Base-by-base conservation (phyloP, 176 grass and related monocot species). In the Hordeum marinum region DNA sequence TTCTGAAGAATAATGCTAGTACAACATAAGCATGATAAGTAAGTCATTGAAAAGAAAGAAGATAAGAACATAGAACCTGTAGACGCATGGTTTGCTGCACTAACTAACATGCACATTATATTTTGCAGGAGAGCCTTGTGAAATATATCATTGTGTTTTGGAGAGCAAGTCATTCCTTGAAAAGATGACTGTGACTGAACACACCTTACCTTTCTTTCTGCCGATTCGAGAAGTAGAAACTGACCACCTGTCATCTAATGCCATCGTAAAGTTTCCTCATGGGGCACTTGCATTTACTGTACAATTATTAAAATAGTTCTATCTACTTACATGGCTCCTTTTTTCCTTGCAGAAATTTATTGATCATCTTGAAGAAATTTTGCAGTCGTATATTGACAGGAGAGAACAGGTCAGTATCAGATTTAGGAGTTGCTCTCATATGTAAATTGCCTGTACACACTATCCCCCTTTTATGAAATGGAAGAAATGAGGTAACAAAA, bases 121-220 rank as follows among this genome's bases (percentile, higher is more conserved):
- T 81, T 89, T 90, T 89, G 43, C 83, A 98, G 96, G 96, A 57
- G 93, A 98, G 72, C 91, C 96, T 37, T 95, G 93, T 91, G 96
- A 98, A 82, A 90, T 91, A 78, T 98, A 95, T 81, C 93, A 98
- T 84, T 98, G 93, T 72, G 96, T 95, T 59, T 67, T 98, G 80
- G 96, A 95, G 86, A 98, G 96, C 81, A 98, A 98, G 84, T 98
- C 96, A 58, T 98, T 98, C 85, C 93, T 98, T 69, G 93, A 98
- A 90, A 98, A 98, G 84, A 95, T 98, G 93, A 92, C 88, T 76
- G 85, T 98, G 80, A 83, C 71, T 59, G 93, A 98, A 75, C 96
- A 98, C 55, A 98, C 96, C 48, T 73, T 95, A 52, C 96, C 96
- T 63, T 98, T 98, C 89, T 98, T 98, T 78, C 85, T 98, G 63